A percentile compares a stretch with the other conserved stretches of the same genome.
Evolutionary conservation across 305 asterid genomes (phyloP).

Genomic region (Ajuga reptans): DNA sequence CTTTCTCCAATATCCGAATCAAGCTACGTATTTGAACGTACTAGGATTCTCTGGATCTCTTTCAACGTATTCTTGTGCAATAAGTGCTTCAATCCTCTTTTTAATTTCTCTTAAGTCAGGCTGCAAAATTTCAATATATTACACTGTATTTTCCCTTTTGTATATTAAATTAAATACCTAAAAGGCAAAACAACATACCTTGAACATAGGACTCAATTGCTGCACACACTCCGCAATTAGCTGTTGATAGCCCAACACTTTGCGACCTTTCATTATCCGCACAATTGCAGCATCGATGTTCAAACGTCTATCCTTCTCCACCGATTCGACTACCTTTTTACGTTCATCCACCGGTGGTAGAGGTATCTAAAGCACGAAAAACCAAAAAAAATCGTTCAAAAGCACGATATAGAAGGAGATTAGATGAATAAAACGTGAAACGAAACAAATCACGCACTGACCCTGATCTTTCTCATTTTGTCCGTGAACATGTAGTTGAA

Average conservation of each 20-base stretch:
- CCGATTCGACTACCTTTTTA: conserved; percentile 31
- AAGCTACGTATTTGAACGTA: conserved; percentile 33
- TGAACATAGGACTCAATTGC: conserved; percentile 44
- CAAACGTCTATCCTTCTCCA: conserved; percentile 42
- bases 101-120: conserved; percentile 47
- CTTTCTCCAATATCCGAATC: background rate
- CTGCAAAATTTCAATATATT: conserved; percentile 24
- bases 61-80: conserved; percentile 38
- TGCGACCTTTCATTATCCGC: conserved; percentile 57
- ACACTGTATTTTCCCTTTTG: conserved; percentile 15
- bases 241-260: conserved; percentile 42
- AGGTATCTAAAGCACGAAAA: conserved; percentile 32
- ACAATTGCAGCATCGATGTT: conserved; percentile 57
- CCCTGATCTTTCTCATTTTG: too few relatives aligned
- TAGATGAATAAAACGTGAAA: too few relatives aligned
- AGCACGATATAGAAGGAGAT: too few relatives aligned
- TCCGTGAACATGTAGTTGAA: too few relatives aligned
- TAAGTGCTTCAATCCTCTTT: conserved; percentile 49
- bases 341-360: conserved; percentile 28
- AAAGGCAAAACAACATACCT: background rate
- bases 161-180: background rate
- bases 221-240: conserved; percentile 52
- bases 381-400: too few relatives aligned
- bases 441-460: too few relatives aligned
- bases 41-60: conserved; percentile 22